Conservation (phyloP, 1,284 basidiomycete genomes). For the Sporisorium scitamineum region DNA sequence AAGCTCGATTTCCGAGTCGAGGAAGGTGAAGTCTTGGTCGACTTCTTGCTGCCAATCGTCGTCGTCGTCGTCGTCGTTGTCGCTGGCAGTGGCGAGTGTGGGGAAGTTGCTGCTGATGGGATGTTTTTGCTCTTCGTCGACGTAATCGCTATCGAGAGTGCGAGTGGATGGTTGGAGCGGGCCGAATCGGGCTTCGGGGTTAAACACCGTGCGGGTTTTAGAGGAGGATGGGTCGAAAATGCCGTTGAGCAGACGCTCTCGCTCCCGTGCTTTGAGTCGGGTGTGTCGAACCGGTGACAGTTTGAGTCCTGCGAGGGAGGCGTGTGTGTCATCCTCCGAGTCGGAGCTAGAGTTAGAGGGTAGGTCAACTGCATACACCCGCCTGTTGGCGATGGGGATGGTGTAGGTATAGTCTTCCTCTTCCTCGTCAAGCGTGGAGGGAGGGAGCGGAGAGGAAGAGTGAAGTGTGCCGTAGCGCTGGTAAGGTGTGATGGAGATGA, state of each 20-base stretch:
- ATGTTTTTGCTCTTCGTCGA: not conserved
- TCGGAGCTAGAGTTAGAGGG: not conserved
- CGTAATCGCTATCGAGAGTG: not conserved
- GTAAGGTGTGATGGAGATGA: constrained; percentile 44
- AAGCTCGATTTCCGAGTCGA: constrained; percentile 44
- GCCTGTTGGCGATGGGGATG: not conserved
- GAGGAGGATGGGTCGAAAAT: constrained; percentile 24
- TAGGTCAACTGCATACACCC: constrained; percentile 18
- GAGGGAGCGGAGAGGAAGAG: not conserved
- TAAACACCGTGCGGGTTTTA: constrained; percentile 1
- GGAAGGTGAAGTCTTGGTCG: constrained; percentile 43
- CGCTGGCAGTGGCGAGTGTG: not conserved
- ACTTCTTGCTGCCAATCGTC: constrained; percentile 47
- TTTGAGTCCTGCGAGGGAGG: constrained; percentile 28
- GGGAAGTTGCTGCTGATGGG: not conserved
- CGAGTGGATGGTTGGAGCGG: constrained; percentile 12
- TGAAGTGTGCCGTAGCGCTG: constrained; percentile 35
- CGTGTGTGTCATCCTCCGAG: constrained; percentile 3
- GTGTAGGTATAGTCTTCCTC: constrained; percentile 21
- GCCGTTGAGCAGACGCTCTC: constrained; percentile 10
- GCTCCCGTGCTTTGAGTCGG: not conserved
- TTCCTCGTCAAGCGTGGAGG: constrained; percentile 9
- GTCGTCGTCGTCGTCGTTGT: constrained; percentile 28
- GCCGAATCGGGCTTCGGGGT: constrained; percentile 32
- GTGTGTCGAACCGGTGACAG: constrained; percentile 29